These are phyloP conservation scores for Cucumis sativus DNA, from an alignment of 306 rosid species.

Conservation along the genomic window DNA sequence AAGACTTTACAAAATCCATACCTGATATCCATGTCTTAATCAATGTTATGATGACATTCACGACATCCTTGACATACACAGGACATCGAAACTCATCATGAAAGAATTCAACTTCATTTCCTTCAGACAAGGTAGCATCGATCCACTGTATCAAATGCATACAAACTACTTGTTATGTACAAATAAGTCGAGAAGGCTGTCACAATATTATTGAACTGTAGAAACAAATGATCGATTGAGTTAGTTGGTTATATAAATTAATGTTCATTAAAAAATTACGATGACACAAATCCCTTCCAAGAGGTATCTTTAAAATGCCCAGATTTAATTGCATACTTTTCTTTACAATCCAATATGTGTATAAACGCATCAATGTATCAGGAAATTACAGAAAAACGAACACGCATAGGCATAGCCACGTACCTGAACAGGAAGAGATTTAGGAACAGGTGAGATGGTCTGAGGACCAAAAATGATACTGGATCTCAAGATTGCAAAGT, in stretches of 20 bases:
- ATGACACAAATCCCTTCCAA: not conserved
- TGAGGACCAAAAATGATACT: constrained; percentile 93
- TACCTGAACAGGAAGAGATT: constrained; percentile 95
- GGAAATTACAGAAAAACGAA: not conserved
- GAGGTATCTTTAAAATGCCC: not conserved
- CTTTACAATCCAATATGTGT: not conserved
- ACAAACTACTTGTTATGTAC: constrained; percentile 6
- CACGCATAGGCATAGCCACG: not conserved
- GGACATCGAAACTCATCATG: constrained; percentile 90
- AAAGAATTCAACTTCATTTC: constrained; percentile 46
- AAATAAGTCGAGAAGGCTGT: not conserved
- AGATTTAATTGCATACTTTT: not conserved
- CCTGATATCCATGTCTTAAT: constrained; percentile 66
- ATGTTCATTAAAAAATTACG: not conserved
- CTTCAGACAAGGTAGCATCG: constrained; percentile 57
- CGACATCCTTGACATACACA: constrained; percentile 69
- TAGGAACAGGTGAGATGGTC: constrained; percentile 68
- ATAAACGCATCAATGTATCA: not conserved
- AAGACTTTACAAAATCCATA: constrained; percentile 13
- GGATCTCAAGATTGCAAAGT: constrained; percentile 79
- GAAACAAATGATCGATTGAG: not conserved
- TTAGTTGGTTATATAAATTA: not conserved
- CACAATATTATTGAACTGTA: not conserved
- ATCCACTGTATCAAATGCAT: constrained; percentile 60
- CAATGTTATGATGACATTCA: constrained; percentile 40